Base-by-base conservation (phyloP, 2,329 filamentous ascomycete genomes). In the Ploettnerulaceae sp. region DNA sequence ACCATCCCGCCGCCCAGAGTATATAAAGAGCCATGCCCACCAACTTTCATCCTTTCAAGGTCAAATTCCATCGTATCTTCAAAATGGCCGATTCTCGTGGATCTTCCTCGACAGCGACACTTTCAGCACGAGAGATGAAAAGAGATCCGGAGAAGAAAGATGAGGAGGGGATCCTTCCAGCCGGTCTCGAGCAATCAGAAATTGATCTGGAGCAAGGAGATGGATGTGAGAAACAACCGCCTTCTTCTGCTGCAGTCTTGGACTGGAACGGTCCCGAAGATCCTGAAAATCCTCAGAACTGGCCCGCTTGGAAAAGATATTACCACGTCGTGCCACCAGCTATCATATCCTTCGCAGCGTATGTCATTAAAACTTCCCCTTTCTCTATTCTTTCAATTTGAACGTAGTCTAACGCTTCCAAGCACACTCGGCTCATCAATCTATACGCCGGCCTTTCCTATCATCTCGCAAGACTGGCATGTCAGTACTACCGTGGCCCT, bases 401-500 rank as follows among this genome's bases (percentile, higher is more conserved):
- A 47, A n/a, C n/a, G n/a, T n/a, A n/a, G n/a, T 42, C 33, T 49
- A 20, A 42, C 5, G 32, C 21, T 35, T 31, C 6, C 4, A 26
- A 64, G 57, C 1, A 71, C 73, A 0, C 59, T 76, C 2, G 72
- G 67, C 3, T 71, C 71, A 11, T 71, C 69, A 6, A 71, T 72
- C 52, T 71, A 75, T 45, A 70, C 72, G 1, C 72, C 72, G 1
- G 71, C 68, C 3, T 66, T 74, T 0, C 69, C 69, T 1, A 49
- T 67, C 5, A 62, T 77, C 3, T 66, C 71, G 62, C 38, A 57
- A 18, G 68, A 72, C 2, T 75, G 76, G 54, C 26, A 68, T 12
- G 67, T 68, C 3, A 62, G 57, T 11, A 67, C 61, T 2, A 55
- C 52, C 20, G 53, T 58, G 7, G 55, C 53, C 8, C 41, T 79